Evolutionary conservation across 768 basidiomycete genomes (phyloP), one percentile per base, ranked within the genome.

Genomic region (Asterophora parasitica): DNA sequence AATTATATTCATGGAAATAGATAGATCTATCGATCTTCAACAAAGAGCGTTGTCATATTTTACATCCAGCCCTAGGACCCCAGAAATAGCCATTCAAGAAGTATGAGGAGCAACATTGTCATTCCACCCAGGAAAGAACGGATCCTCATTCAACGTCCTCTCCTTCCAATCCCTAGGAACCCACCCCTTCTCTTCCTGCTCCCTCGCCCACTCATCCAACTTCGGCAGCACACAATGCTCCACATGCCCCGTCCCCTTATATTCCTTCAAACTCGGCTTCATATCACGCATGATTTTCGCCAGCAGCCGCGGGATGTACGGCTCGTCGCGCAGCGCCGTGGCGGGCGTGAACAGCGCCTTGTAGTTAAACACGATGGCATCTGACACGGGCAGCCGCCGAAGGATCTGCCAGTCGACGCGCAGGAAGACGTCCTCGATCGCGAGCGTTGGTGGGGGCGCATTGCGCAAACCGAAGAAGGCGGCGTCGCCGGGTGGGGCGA

Each of bases 391-490:
- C 35, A 79, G 56, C 27, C 75, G 69, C 13, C 76, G 68, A 27
- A 79, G 57, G 7, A 76, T 78, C 55, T 80, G 78, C 77, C 77
- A 79, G 48, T 79, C 76, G 15, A 80, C 74, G 11, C 77, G 72
- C 34, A 80, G 52, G 51, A 68, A 60, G 19, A 78, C 63, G 42
- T 75, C 65, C 20, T 72, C 67, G 32, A 73, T 42, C 2, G 60
- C 42, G 12, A 79, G 59, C 23, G 69, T 53, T 2, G 66, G 65
- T 44, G 23, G 23, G 23, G 23, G 23, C 23, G 23, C 23, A 3
- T 23, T 3, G 23, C 23, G 23, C 23, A 23, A 23, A 23, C n/a
- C n/a, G n/a, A n/a, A n/a, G n/a, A n/a, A n/a, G n/a, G 23, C 23
- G 23, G 3, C 23, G 23, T 23, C 6, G 23, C 23, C 23, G 3